Percentiles rank a stretch among this genome's conserved stretches.
Conservation (phyloP, 495 filamentous ascomycete species). For the Neurospora sp. region DNA sequence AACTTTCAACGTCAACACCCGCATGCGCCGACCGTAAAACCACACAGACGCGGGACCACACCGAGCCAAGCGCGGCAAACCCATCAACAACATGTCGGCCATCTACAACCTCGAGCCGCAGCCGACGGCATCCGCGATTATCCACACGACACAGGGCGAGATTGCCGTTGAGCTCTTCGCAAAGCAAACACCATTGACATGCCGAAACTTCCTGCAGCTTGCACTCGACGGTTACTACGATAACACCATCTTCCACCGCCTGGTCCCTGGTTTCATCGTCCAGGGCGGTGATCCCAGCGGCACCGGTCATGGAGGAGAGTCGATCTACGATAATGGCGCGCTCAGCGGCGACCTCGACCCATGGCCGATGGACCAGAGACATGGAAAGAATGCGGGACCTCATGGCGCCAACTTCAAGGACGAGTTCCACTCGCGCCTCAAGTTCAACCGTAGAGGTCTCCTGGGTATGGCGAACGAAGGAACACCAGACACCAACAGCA, state of each 20-base stretch:
- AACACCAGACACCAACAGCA: conserved; percentile 68
- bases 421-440: conserved; percentile 84
- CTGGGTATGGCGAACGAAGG: conserved; percentile 87
- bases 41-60: neutral
- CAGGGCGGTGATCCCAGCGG: conserved; percentile 82
- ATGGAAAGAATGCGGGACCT: conserved; percentile 42
- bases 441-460: conserved; percentile 84
- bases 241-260: conserved; percentile 83
- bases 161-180: conserved; percentile 87
- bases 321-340: conserved; percentile 77
- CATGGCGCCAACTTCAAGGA: conserved; percentile 60
- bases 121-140: conserved; percentile 77
- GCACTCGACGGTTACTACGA: conserved; percentile 92
- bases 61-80: neutral
- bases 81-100: conserved; percentile 52
- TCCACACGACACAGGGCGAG: conserved; percentile 82
- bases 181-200: conserved; percentile 81
- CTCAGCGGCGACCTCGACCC: conserved; percentile 52
- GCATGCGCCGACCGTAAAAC: neutral
- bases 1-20: neutral
- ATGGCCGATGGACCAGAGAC: conserved; percentile 53
- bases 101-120: conserved; percentile 92
- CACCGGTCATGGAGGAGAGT: conserved; percentile 83
- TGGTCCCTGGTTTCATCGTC: conserved; percentile 83
- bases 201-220: conserved; percentile 92